phyloP scores from a whole-genome alignment of 495 filamentous ascomycete species.

The Penicillium cataractarum region DNA sequence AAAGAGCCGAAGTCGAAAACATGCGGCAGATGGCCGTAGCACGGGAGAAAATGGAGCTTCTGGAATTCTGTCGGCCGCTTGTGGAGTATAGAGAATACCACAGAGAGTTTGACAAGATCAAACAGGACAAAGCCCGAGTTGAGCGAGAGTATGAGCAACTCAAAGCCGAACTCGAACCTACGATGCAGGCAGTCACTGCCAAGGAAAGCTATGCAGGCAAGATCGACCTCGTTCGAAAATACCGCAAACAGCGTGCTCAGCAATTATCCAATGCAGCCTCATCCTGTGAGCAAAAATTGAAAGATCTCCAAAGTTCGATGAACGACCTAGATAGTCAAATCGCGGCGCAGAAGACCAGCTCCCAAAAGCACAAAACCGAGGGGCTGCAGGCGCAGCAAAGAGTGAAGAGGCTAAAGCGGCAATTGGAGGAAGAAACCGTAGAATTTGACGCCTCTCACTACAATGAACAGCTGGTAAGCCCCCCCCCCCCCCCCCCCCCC shows the following conservation, averaged over 20 bases:
- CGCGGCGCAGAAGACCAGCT: slow-evolving; percentile 59
- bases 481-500: slow-evolving; percentile 18
- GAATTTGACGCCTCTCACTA: slow-evolving; percentile 58
- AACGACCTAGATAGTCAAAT: slow-evolving; percentile 57
- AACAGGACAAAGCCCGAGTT: slow-evolving; percentile 49
- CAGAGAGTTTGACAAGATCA: slow-evolving; percentile 41
- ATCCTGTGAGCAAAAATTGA: slow-evolving; percentile 50
- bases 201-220: slow-evolving; percentile 64
- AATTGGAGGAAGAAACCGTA: slow-evolving; percentile 51
- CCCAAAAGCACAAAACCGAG: slow-evolving; percentile 55
- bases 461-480: slow-evolving; percentile 54
- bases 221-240: slow-evolving; percentile 52
- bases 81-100: slow-evolving; percentile 59
- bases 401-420: slow-evolving; percentile 49
- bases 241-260: slow-evolving; percentile 54
- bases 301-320: too few species aligned
- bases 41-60: slow-evolving; percentile 62
- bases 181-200: slow-evolving; percentile 61
- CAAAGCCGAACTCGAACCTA: slow-evolving; percentile 65
- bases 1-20: slow-evolving; percentile 82
- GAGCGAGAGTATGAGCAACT: slow-evolving; percentile 58
- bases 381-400: slow-evolving; percentile 41
- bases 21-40: slow-evolving; percentile 74
- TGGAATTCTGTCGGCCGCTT: slow-evolving; percentile 68
- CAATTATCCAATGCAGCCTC: slow-evolving; percentile 58